Evolutionary conservation across 1,284 basidiomycete genomes (phyloP), one percentile per base, ranked within the genome.

Genomic region (Cryptococcus neoformans): DNA sequence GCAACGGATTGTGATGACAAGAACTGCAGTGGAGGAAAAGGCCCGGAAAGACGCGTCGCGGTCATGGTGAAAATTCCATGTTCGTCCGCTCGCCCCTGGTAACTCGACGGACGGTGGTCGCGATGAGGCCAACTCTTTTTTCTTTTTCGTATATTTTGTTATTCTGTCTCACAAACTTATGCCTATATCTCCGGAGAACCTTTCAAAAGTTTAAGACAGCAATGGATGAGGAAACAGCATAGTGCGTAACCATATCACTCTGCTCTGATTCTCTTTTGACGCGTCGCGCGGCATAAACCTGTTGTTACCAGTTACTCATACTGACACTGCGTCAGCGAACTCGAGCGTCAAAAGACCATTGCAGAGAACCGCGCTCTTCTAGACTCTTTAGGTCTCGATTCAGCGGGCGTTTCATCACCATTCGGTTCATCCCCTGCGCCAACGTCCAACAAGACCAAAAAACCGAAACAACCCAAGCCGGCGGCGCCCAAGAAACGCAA

Each of bases 341-440:
- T 66, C 38, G 73, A 78, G 62, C 70, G 79, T 9, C 73, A 69
- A 52, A 71, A 73, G 57, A 78, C 68, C 34, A 80, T 80, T 46
- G 72, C 73, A 2, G 72, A 73, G 56, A 80, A 80, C 62, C 66
- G 71, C 41, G 64, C 62, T 3, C 69, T 80, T 6, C 70, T 80
- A 40, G 68, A 72, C n/a, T 66, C 66, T n/a, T 65, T 80, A 17
- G 76, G 77, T 4, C 63, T 80, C 34, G 73, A 75, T 54, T 62
- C 64, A n/a, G 47, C 10, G 49, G 12, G 12, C 3, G 11, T 6
- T 11, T 41, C 40, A 41, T 54, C 16, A 46, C 34, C 41, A 11
- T 17, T 36, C n/a, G 40, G n/a, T 11, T 45, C 41, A 8, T 53
- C 56, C 8, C 16, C 54, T 7, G 51, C 56, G 1, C 56, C 58